Evolutionary conservation across 352 stramenopile species (phyloP).

Genomic region (Salisapilia sapeloensis): DNA sequence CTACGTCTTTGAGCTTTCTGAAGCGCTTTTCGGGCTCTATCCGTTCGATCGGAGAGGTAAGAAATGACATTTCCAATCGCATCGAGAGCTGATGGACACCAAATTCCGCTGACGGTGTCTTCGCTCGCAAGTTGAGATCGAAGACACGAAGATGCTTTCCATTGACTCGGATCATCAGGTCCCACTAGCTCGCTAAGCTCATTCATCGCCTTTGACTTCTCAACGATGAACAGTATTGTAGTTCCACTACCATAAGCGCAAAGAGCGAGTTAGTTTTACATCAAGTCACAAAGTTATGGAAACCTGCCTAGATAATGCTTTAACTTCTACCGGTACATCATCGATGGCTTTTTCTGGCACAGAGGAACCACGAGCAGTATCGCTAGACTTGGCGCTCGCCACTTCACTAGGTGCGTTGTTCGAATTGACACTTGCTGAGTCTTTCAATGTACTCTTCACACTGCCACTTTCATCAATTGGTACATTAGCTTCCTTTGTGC

Average conservation of each 20-base stretch:
- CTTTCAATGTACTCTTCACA: no score
- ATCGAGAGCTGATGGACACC: slow-evolving; percentile 23
- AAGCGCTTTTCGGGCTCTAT: slow-evolving; percentile 1
- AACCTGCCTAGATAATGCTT: no score
- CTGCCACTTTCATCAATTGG: no score
- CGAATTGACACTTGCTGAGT: no score
- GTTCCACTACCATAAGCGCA: slow-evolving; percentile 8
- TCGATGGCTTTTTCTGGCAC: no score
- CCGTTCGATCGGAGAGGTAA: slow-evolving; percentile 2
- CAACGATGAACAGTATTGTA: slow-evolving; percentile 19
- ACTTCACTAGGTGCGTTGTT: no score
- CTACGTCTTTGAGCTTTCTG: background rate
- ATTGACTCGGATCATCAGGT: slow-evolving; percentile 8
- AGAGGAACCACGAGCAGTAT: no score
- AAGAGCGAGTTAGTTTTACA: background rate
- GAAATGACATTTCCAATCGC: slow-evolving; percentile 6
- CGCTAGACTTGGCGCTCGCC: no score
- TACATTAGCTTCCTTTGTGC: no score
- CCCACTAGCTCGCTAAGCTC: slow-evolving; percentile 41
- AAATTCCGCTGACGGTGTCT: slow-evolving; percentile 10
- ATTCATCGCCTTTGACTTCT: slow-evolving; percentile 22
- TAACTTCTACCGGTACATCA: no score
- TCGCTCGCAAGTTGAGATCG: slow-evolving; percentile 25
- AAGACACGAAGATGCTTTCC: slow-evolving; percentile 9
- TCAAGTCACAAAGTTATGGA: no score